Conservation (phyloP, 2,329 filamentous ascomycete species). For the Thelonectria blattea region DNA sequence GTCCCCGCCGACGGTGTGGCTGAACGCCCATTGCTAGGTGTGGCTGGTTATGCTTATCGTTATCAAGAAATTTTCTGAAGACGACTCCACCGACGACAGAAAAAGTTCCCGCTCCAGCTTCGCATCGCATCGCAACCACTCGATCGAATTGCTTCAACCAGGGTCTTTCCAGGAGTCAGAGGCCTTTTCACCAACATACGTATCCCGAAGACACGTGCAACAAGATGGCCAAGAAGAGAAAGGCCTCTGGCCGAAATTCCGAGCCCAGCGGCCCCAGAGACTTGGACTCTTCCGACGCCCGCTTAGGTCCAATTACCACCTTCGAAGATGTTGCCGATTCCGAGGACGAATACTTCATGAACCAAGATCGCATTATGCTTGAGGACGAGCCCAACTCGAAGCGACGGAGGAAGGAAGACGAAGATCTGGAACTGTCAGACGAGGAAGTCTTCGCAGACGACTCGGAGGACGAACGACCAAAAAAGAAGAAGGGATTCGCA, state of each 20-base stretch:
- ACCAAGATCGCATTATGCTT: conserved; percentile 84
- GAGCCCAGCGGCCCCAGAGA: conserved; percentile 60
- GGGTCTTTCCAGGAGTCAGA: background rate
- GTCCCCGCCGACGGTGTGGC: background rate
- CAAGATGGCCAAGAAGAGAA: conserved; percentile 72
- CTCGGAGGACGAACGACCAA: conserved; percentile 43
- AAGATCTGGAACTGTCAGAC: conserved; percentile 69
- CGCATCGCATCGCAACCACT: background rate
- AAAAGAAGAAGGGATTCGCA: conserved; percentile 39
- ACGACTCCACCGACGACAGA: conserved; percentile 7
- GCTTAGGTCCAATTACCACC: conserved; percentile 64
- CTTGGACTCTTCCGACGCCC: conserved; percentile 62
- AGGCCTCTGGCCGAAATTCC: conserved; percentile 61
- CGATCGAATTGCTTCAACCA: conserved; percentile 2
- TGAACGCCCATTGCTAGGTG: background rate
- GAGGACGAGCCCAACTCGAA: conserved; percentile 83
- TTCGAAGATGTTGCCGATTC: conserved; percentile 91
- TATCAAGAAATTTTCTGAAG: conserved; percentile 20
- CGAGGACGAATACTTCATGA: conserved; percentile 90
- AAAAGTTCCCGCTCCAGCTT: conserved; percentile 12
- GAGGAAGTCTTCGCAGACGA: conserved; percentile 64
- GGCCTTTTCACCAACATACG: background rate
- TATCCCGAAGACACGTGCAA: background rate
- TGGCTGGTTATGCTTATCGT: conserved; percentile 15
- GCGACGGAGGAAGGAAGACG: conserved; percentile 74